Evolutionary conservation across 176 grass and related monocot species (phyloP).

Genomic region (Pontederia crassipes): DNA sequence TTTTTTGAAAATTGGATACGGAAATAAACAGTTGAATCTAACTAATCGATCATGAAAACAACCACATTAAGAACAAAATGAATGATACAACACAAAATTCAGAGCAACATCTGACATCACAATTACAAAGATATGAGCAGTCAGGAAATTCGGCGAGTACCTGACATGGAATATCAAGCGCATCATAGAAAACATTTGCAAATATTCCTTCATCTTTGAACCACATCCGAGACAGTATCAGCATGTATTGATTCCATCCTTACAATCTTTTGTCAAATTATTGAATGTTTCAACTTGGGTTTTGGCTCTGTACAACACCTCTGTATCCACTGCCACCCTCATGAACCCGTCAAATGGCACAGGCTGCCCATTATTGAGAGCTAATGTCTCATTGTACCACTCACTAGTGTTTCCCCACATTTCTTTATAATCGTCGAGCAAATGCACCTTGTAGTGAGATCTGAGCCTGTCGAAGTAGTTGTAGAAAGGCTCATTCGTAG

Average conservation of each 20-base stretch:
- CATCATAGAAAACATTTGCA: too few relatives aligned
- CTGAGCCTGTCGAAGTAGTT: slow-evolving; percentile 88
- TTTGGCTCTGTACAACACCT: slow-evolving; percentile 73
- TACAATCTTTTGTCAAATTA: slow-evolving; percentile 90
- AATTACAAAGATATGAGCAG: too few relatives aligned
- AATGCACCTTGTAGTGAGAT: slow-evolving; percentile 76
- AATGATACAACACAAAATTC: too few relatives aligned
- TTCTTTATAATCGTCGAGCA: slow-evolving; percentile 86
- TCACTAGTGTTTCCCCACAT: slow-evolving; percentile 74
- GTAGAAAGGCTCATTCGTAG: slow-evolving; percentile 84
- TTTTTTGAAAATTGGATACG: too few relatives aligned
- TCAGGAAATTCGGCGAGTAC: too few relatives aligned
- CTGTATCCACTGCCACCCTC: slow-evolving; percentile 83
- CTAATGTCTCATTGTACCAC: slow-evolving; percentile 73
- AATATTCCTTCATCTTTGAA: too few relatives aligned
- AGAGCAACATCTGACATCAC: too few relatives aligned
- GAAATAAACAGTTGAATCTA: too few relatives aligned
- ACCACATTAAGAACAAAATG: too few relatives aligned
- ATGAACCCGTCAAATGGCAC: slow-evolving; percentile 72
- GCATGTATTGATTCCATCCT: slow-evolving; percentile 84
- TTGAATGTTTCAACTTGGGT: slow-evolving; percentile 72
- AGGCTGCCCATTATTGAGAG: slow-evolving; percentile 35
- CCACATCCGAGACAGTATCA: not conserved
- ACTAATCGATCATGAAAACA: too few relatives aligned
- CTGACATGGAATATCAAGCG: too few relatives aligned